A percentile compares a stretch with the other conserved stretches of the same genome.
Conservation (phyloP, 768 basidiomycete genomes). For the Podaxis sp. region DNA sequence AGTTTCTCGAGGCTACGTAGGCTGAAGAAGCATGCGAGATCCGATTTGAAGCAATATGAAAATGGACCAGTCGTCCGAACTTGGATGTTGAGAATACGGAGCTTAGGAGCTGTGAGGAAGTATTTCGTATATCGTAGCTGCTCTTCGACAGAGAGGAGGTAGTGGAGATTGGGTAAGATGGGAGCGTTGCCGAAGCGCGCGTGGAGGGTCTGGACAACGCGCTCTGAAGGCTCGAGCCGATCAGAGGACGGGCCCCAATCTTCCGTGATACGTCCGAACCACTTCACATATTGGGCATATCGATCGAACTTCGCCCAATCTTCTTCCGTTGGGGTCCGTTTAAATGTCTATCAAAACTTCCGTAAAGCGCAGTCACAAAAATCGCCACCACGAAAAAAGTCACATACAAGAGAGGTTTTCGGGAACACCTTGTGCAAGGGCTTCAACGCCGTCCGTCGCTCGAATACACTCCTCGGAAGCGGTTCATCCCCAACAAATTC, state of each 20-base stretch:
- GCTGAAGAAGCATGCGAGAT: background rate
- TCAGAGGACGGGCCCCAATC: conserved; percentile 4
- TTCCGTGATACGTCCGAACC: conserved; percentile 2
- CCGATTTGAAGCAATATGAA: background rate
- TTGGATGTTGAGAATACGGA: background rate
- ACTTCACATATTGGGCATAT: background rate
- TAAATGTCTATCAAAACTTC: background rate
- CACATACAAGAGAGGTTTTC: background rate
- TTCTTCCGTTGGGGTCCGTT: background rate
- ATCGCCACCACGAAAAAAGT: background rate
- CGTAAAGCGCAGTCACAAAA: background rate
- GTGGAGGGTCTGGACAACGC: background rate
- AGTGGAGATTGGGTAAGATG: background rate
- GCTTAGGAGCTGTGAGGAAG: conserved; percentile 1
- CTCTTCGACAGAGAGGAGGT: background rate
- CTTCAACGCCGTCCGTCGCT: background rate
- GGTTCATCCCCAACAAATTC: background rate
- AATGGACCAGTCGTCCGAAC: background rate
- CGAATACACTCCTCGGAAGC: background rate
- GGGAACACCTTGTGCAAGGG: background rate
- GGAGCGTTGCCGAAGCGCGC: background rate
- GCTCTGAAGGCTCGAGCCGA: background rate
- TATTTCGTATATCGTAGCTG: conserved; percentile 2
- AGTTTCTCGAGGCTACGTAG: background rate
- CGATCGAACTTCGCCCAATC: background rate